Base-by-base conservation (phyloP, 2,329 filamentous ascomycete genomes). In the Capronia americana region DNA sequence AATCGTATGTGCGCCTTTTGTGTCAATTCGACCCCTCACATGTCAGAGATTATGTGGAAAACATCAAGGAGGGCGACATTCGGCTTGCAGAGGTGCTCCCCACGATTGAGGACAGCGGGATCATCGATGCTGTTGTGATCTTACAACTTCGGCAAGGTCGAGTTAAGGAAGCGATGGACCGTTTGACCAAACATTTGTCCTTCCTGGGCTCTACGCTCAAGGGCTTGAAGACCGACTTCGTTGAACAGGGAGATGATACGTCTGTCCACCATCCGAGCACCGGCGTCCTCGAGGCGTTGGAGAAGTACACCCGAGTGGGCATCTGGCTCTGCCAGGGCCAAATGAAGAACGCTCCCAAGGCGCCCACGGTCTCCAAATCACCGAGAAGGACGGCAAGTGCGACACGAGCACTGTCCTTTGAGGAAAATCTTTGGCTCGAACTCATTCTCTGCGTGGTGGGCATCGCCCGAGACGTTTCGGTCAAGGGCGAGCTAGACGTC, bases 251-350 rank as follows among this genome's bases (percentile, higher is more conserved):
- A 1, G 85, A 90, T 63, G 80, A 84, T 0, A 78, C 81, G 1
- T 85, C 84, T 56, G 84, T 89, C 2, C 86, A 88, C 66, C 87
- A 90, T 69, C 86, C 90, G 0, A 87, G 90, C 0, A 86, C 90
- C 63, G 90, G 93, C 64, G 83, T 97, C 1, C 83, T 97, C 3
- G 86, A 88, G 64, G 88, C 90, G 0, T 81, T 99, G 20, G 89
- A 96, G 68, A 97, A 96, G 76, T 98, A 97, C 78, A 88, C 90
- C 1, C 90, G 93, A 70, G 92, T 99, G 1, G 95, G 96, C 14
- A 94, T 96, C 58, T 99, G 95, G 95, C 83, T 99, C 12, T 98
- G 95, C 73, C 92, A 96, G 78, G 88, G 90, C 1, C 92, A 97
- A 75, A 91, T 90, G 73, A 51, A 75, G 70, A 64, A 75, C 70